Conservation (phyloP, 345 rosid genomes). For the Microcos paniculata region DNA sequence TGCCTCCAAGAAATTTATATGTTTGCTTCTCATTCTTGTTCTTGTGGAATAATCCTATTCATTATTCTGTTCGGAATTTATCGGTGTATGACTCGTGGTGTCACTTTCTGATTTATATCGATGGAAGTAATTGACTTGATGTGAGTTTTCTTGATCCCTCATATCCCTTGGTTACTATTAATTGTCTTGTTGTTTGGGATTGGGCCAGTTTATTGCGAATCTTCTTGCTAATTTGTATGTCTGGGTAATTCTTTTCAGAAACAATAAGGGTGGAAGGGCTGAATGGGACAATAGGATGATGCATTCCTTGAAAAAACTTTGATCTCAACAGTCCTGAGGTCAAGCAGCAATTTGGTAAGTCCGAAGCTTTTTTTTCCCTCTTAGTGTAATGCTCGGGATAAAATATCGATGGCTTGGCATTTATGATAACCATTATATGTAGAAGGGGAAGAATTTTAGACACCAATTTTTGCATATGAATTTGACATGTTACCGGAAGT, state of each 20-base stretch:
- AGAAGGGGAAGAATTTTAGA: no score
- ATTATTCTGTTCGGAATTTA: neutral
- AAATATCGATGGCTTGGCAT: neutral
- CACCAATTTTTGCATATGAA: no score
- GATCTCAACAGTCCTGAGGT: constrained; percentile 92
- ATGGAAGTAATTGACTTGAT: neutral
- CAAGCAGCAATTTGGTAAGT: constrained; percentile 93
- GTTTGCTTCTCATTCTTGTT: constrained; percentile 10
- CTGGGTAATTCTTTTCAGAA: constrained; percentile 40
- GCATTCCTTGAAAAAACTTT: constrained; percentile 79
- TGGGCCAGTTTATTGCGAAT: neutral
- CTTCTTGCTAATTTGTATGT: neutral
- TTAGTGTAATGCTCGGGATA: neutral
- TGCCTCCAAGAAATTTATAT: neutral
- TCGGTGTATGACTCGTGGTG: neutral
- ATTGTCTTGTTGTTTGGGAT: neutral
- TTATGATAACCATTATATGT: neutral
- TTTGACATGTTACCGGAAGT: neutral
- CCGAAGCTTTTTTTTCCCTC: constrained; percentile 1
- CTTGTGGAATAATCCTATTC: neutral
- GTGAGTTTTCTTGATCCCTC: neutral
- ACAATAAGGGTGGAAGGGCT: constrained; percentile 75
- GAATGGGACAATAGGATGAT: constrained; percentile 83
- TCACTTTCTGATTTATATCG: neutral
- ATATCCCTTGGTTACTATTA: neutral